These are phyloP conservation scores for Solanum appendiculatum DNA, from an alignment of 257 asterid species.

Conservation along the genomic window DNA sequence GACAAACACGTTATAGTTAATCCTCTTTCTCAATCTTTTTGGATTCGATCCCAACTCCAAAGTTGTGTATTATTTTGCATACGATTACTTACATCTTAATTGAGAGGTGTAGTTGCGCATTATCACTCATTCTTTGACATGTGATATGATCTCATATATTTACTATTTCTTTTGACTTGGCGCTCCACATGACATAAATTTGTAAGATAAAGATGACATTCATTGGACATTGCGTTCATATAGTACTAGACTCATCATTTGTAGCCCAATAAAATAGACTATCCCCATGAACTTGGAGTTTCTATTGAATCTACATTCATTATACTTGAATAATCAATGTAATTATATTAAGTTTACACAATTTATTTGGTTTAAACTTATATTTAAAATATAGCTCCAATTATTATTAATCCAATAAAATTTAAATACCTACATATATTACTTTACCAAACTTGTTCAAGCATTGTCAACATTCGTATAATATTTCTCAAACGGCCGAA, in stretches of 20 bases:
- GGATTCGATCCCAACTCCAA: too few relatives aligned
- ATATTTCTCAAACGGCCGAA: background rate
- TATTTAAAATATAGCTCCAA: background rate
- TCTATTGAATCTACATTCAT: background rate
- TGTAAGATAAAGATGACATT: background rate
- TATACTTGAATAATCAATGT: background rate
- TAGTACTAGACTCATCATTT: too few relatives aligned
- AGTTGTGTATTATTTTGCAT: too few relatives aligned
- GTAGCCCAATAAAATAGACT: background rate
- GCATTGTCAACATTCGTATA: background rate
- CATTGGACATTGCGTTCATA: background rate
- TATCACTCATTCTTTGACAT: too few relatives aligned
- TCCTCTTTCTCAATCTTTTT: too few relatives aligned
- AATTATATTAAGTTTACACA: background rate
- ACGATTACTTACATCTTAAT: too few relatives aligned
- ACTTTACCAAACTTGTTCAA: background rate
- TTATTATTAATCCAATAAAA: background rate
- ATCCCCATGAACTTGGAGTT: background rate
- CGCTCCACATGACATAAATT: background rate
- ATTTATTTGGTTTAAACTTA: background rate
- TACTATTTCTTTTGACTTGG: background rate
- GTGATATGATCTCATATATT: too few relatives aligned
- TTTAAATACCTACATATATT: background rate
- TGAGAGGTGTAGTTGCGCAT: too few relatives aligned
- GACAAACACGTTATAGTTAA: too few relatives aligned